Conservation (phyloP, 257 asterid species). For the Leonotis leonurus region DNA sequence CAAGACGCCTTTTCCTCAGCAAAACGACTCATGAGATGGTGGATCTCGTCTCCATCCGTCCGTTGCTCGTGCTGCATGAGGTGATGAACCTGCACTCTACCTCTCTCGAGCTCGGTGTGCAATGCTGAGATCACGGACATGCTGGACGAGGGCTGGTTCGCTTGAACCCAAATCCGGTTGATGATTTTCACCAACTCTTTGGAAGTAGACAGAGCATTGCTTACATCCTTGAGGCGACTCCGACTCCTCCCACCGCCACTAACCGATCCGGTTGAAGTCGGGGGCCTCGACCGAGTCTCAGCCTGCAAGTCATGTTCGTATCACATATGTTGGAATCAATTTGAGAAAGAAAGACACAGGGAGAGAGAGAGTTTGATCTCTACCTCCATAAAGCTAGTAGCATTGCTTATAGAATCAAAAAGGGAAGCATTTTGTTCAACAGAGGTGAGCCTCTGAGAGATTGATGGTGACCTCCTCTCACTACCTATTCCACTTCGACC, state of each 20-base stretch:
- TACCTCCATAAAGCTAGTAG: conserved; percentile 80
- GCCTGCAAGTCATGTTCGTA: conserved; percentile 30
- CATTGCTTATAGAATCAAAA: conserved; percentile 53
- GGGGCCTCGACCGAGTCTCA: conserved; percentile 64
- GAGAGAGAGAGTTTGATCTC: background rate
- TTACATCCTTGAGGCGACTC: conserved; percentile 61
- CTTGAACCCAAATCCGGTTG: conserved; percentile 61
- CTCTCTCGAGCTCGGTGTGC: conserved; percentile 86
- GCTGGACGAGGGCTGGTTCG: conserved; percentile 71
- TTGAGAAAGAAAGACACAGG: background rate
- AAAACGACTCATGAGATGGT: conserved; percentile 49
- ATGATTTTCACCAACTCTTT: conserved; percentile 75
- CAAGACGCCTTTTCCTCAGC: conserved; percentile 69
- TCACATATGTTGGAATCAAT: background rate
- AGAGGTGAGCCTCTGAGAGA: conserved; percentile 38
- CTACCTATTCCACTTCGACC: conserved; percentile 53
- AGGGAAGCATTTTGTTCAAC: conserved; percentile 37
- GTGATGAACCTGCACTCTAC: conserved; percentile 67
- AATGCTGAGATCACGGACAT: conserved; percentile 76
- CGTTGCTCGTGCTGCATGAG: conserved; percentile 65
- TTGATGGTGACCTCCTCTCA: conserved; percentile 46
- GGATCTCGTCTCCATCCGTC: conserved; percentile 44
- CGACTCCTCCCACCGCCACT: conserved; percentile 37
- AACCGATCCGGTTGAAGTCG: conserved; percentile 49
- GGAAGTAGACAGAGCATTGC: conserved; percentile 73